A percentile compares a stretch with the other conserved stretches of the same genome.
Conservation (phyloP, 306 rosid genomes). For the Prunus fruticosa region DNA sequence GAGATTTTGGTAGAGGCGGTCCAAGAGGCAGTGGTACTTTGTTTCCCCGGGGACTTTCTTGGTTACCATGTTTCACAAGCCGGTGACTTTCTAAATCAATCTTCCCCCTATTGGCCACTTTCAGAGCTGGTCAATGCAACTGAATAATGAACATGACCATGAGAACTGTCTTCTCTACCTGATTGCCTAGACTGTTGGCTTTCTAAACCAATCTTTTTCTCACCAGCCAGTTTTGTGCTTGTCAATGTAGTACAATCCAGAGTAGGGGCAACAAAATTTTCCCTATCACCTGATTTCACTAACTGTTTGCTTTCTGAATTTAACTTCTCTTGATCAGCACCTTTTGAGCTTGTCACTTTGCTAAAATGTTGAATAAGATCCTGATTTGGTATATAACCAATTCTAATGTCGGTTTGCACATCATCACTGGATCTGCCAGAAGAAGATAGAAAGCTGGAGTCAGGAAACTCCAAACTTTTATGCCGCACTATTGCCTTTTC, state of each 20-base stretch:
- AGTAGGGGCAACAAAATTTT: slow-evolving; percentile 14
- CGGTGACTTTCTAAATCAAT: slow-evolving; percentile 34
- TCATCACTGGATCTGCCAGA: slow-evolving; percentile 27
- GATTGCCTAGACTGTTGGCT: slow-evolving; percentile 22
- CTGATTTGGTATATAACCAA: slow-evolving; percentile 23
- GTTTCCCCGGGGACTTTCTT: slow-evolving; percentile 19
- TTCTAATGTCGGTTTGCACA: slow-evolving; percentile 23
- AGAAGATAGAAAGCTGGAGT: slow-evolving; percentile 29
- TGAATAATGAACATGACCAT: slow-evolving; percentile 16
- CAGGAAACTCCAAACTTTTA: slow-evolving; percentile 37
- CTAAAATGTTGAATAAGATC: slow-evolving; percentile 24
- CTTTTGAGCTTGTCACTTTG: slow-evolving; percentile 20
- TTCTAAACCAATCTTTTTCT: slow-evolving; percentile 28
- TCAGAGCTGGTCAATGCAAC: slow-evolving; percentile 17
- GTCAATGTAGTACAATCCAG: slow-evolving; percentile 16
- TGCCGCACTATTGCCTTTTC: slow-evolving; percentile 28
- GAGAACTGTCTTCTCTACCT: slow-evolving; percentile 23
- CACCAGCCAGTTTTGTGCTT: slow-evolving; percentile 22
- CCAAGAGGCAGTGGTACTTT: slow-evolving; percentile 38
- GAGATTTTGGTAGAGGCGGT: slow-evolving; percentile 76
- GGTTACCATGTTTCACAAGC: slow-evolving; percentile 17
- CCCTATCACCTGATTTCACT: slow-evolving; percentile 26
- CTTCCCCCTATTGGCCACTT: slow-evolving; percentile 24
- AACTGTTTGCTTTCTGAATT: slow-evolving; percentile 30
- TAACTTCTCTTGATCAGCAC: slow-evolving; percentile 17